These are phyloP conservation scores for Nakaseomyces nivariensis DNA, from an alignment of 1,139 yeast genomes.

Conservation along the genomic window DNA sequence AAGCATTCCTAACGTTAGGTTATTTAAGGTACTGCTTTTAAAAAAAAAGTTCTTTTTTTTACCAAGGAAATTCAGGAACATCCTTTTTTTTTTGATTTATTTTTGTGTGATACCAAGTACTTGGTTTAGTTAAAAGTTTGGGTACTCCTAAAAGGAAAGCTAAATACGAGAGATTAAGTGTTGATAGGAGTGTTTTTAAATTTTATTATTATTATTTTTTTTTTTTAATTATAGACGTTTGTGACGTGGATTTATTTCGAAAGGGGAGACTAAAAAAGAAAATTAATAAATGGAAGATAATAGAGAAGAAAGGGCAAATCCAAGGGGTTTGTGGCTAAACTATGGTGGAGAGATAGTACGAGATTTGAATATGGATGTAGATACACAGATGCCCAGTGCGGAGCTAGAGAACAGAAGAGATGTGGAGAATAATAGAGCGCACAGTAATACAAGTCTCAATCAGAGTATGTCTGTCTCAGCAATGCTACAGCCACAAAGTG, in stretches of 20 bases:
- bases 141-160: no score
- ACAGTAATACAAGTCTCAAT: not conserved
- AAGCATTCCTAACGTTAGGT: no score
- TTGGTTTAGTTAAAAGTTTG: no score
- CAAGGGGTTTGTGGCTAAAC: not conserved
- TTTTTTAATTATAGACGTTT: not conserved
- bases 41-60: no score
- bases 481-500: not conserved
- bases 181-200: no score
- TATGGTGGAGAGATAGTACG: conserved; percentile 1
- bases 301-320: not conserved
- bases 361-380: not conserved
- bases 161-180: no score
- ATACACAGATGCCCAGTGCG: not conserved
- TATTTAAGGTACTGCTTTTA: no score
- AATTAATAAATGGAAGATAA: not conserved
- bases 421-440: not conserved
- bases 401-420: not conserved
- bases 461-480: not conserved
- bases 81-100: no score
- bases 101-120: no score
- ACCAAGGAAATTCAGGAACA: no score
- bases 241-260: not conserved
- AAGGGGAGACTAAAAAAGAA: no score
- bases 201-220: no score